Evolutionary conservation across 306 rosid species (phyloP).

Genomic region (Nissolia schottii): DNA sequence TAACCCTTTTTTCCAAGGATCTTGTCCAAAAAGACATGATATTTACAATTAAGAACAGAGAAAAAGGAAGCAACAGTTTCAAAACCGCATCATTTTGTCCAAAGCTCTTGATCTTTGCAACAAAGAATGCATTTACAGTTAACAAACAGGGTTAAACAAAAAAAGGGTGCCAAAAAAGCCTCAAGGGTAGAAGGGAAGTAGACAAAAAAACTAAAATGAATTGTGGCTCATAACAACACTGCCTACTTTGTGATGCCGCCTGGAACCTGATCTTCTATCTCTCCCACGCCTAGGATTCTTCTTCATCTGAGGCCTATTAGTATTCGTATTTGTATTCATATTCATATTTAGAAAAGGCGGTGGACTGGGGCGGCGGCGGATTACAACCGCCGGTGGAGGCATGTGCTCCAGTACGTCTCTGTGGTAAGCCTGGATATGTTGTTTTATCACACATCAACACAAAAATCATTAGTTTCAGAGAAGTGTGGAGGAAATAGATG

Average conservation of each 20-base stretch:
- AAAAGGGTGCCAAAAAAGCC: slow-evolving; percentile 9
- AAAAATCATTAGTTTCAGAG: background rate
- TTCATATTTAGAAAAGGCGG: slow-evolving; percentile 32
- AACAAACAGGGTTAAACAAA: slow-evolving; percentile 15
- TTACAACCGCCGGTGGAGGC: slow-evolving; percentile 57
- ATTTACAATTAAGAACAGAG: slow-evolving; percentile 47
- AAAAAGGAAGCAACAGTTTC: slow-evolving; percentile 47
- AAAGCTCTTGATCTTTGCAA: slow-evolving; percentile 44
- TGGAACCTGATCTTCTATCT: slow-evolving; percentile 52
- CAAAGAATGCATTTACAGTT: slow-evolving; percentile 46
- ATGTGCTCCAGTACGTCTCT: slow-evolving; percentile 70
- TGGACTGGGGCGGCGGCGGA: slow-evolving; percentile 26
- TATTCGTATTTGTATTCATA: background rate
- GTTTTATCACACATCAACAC: slow-evolving; percentile 10
- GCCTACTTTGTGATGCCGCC: slow-evolving; percentile 63
- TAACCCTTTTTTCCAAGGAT: slow-evolving; percentile 15
- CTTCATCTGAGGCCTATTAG: slow-evolving; percentile 44
- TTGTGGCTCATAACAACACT: slow-evolving; percentile 37
- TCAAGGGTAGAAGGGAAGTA: background rate
- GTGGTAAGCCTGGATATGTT: slow-evolving; percentile 72
- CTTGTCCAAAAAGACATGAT: slow-evolving; percentile 20
- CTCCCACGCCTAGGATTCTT: slow-evolving; percentile 49
- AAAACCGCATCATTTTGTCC: slow-evolving; percentile 34
- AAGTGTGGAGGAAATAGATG: background rate
- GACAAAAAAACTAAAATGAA: slow-evolving; percentile 27